These are phyloP conservation scores for Starmerella bombi DNA, from an alignment of 805 yeast species.

Conservation along the genomic window DNA sequence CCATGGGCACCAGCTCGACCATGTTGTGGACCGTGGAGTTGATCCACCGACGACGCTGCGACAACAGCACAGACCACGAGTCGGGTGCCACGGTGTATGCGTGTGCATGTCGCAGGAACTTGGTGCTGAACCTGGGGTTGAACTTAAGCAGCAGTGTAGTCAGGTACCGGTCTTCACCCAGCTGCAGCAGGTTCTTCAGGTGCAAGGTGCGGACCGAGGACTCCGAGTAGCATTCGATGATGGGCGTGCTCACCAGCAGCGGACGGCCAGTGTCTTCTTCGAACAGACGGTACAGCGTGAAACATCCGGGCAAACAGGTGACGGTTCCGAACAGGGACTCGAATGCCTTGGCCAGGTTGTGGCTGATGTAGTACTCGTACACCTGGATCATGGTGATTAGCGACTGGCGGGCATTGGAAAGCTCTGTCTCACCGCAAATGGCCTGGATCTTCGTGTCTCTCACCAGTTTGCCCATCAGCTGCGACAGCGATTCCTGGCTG, in stretches of 20 bases:
- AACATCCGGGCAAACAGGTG: constrained; percentile 56
- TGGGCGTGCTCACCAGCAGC: constrained; percentile 45
- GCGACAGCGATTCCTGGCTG: constrained; percentile 40
- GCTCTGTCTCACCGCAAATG: constrained; percentile 48
- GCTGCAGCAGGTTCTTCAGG: constrained; percentile 44
- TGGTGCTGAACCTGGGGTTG: constrained; percentile 43
- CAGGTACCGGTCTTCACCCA: constrained; percentile 50
- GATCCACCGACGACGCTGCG: constrained; percentile 59
- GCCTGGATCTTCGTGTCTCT: constrained; percentile 45
- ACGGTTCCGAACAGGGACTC: constrained; percentile 51
- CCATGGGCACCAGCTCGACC: constrained; percentile 45
- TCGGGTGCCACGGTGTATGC: constrained; percentile 52
- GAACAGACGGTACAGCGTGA: constrained; percentile 44
- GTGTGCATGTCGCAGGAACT: constrained; percentile 44
- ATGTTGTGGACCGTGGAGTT: constrained; percentile 53
- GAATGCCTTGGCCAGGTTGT: constrained; percentile 50
- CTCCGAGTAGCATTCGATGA: constrained; percentile 43
- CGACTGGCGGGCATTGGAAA: constrained; percentile 38
- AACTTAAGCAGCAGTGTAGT: constrained; percentile 44
- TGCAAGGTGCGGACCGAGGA: constrained; percentile 47
- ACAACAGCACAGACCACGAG: constrained; percentile 41
- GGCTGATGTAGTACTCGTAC: constrained; percentile 51
- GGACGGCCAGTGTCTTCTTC: constrained; percentile 46
- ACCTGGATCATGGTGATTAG: constrained; percentile 52
- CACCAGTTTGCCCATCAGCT: constrained; percentile 44